Conservation (phyloP, 495 filamentous ascomycete genomes). For the Aspergillus hancockii region DNA sequence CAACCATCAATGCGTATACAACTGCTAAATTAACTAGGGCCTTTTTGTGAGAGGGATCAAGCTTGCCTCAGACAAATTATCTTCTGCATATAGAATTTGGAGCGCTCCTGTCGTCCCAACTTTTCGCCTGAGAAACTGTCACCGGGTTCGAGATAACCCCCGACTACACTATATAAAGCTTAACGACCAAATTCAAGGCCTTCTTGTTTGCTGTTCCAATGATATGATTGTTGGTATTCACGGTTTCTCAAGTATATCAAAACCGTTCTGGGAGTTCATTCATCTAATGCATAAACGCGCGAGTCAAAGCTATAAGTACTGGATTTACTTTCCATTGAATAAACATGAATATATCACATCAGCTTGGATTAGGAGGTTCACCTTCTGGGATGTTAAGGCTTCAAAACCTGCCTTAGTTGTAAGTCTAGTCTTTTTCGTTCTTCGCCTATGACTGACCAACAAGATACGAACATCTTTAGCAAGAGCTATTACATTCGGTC, state of each 20-base stretch:
- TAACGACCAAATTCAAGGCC: neutral
- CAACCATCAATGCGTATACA: neutral
- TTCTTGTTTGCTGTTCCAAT: neutral
- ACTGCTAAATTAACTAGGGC: neutral
- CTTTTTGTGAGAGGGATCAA: neutral
- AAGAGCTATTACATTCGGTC: slow-evolving; percentile 4
- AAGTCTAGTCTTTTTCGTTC: neutral
- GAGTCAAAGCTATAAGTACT: neutral
- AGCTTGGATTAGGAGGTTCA: slow-evolving; percentile 4
- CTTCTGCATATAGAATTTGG: neutral
- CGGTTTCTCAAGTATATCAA: no score
- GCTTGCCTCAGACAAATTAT: neutral
- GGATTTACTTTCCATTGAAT: slow-evolving; percentile 2
- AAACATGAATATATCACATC: neutral
- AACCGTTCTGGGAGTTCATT: no score
- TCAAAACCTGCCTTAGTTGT: neutral
- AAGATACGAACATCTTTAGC: slow-evolving; percentile 9
- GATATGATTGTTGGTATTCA: neutral
- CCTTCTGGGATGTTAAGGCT: neutral
- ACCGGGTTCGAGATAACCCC: neutral
- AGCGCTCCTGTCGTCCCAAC: neutral
- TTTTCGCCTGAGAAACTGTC: neutral
- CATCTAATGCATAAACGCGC: no score
- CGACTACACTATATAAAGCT: neutral
- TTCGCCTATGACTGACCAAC: slow-evolving; percentile 4